A percentile compares a stretch with the other conserved stretches of the same genome.
Evolutionary conservation across 495 filamentous ascomycete genomes (phyloP).

Genomic region (Articulospora tetracladia): DNA sequence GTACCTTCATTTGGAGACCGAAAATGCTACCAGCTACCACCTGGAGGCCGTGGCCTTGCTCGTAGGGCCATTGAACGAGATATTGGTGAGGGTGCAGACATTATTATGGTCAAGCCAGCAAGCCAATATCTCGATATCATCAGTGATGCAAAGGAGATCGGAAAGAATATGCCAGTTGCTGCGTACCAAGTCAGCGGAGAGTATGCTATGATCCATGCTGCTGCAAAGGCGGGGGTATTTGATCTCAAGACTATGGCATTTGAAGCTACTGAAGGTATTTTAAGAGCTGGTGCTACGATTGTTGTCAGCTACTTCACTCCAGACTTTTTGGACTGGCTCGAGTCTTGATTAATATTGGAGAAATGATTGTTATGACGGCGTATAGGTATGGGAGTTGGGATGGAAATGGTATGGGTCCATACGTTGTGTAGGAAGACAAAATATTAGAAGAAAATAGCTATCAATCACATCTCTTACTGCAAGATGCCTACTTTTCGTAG

Average conservation of each 20-base stretch:
- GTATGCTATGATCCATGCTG: conserved; percentile 97
- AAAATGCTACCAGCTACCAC: conserved; percentile 93
- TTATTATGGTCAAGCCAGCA: conserved; percentile 99
- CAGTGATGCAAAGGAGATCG: conserved; percentile 89
- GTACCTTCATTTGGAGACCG: conserved; percentile 90
- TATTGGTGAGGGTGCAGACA: conserved; percentile 89
- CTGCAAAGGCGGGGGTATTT: conserved; percentile 94
- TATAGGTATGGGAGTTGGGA: neutral
- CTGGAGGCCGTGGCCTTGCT: conserved; percentile 87
- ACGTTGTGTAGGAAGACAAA: neutral
- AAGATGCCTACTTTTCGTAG: too few relatives aligned
- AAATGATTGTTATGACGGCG: neutral
- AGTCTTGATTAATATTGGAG: conserved; percentile 25
- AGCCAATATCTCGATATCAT: conserved; percentile 95
- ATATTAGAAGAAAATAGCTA: neutral
- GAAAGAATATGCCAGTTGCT: conserved; percentile 82
- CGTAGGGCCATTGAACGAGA: conserved; percentile 87
- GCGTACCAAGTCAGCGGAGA: conserved; percentile 97
- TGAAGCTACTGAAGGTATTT: conserved; percentile 86
- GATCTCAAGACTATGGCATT: conserved; percentile 94
- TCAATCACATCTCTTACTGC: neutral
- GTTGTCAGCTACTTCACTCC: conserved; percentile 93
- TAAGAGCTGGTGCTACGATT: conserved; percentile 89
- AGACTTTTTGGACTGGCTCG: conserved; percentile 85
- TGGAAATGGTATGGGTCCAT: neutral